Conservation (phyloP, 768 basidiomycete species). For the Termitomyces sp. region DNA sequence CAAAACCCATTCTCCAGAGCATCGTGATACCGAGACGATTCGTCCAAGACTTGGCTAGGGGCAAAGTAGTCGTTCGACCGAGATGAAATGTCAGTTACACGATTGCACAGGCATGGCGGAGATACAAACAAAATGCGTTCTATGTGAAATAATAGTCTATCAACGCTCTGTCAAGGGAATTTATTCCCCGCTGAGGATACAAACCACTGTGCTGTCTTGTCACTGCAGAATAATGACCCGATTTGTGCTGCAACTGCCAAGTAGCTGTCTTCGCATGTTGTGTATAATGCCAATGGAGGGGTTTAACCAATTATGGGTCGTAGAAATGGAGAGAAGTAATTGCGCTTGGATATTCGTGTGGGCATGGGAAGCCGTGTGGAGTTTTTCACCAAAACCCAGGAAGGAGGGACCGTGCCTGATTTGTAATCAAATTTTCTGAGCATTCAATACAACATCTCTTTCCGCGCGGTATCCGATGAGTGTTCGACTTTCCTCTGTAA, state of each 20-base stretch:
- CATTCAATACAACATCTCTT: neutral
- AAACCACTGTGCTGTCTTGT: neutral
- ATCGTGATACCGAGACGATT: neutral
- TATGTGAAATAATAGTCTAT: neutral
- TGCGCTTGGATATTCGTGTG: neutral
- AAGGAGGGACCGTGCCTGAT: neutral
- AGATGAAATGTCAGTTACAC: neutral
- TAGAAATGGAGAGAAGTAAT: neutral
- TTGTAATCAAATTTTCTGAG: neutral
- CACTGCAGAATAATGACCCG: neutral
- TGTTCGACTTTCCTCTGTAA: slow-evolving; percentile 30
- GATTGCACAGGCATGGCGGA: neutral
- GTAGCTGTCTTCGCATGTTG: neutral
- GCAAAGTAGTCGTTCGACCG: neutral
- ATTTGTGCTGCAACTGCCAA: neutral
- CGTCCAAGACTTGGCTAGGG: neutral
- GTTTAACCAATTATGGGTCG: neutral
- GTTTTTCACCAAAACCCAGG: neutral
- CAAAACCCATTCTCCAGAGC: too few relatives aligned
- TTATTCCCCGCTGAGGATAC: neutral
- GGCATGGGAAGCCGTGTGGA: neutral
- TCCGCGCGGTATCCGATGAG: slow-evolving; percentile 17
- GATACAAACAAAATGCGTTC: neutral
- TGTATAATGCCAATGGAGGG: neutral
- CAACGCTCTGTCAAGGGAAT: neutral